phyloP scores from a whole-genome alignment of 805 yeast species.

The Starmera pachycereana region DNA sequence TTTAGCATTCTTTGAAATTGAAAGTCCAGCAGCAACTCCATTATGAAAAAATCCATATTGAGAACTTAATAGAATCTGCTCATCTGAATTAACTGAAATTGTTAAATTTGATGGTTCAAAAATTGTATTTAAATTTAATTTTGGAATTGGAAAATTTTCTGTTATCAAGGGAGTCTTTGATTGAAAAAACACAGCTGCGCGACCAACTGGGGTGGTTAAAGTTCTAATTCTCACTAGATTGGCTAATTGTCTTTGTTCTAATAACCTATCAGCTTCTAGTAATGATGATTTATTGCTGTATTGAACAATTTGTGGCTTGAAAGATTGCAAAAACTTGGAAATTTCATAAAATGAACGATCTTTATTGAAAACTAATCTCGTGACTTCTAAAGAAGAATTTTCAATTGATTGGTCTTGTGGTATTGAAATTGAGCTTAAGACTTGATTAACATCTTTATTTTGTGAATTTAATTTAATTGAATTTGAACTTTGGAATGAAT shows the following conservation, averaged over 20 bases:
- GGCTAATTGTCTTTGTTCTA: slow-evolving; percentile 49
- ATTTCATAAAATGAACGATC: slow-evolving; percentile 78
- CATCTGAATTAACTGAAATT: slow-evolving; percentile 45
- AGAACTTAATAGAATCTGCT: slow-evolving; percentile 35
- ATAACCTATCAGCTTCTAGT: slow-evolving; percentile 46
- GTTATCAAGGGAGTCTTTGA: slow-evolving; percentile 72
- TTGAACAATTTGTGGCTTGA: slow-evolving; percentile 48
- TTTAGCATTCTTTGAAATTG: slow-evolving; percentile 54
- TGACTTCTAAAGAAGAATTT: slow-evolving; percentile 56
- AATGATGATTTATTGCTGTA: slow-evolving; percentile 16
- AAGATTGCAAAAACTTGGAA: slow-evolving; percentile 59
- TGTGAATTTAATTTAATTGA: slow-evolving; percentile 4
- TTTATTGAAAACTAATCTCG: slow-evolving; percentile 59
- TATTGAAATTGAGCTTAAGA: slow-evolving; percentile 28
- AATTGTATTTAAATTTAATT: slow-evolving; percentile 55
- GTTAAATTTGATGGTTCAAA: slow-evolving; percentile 60
- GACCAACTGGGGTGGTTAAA: slow-evolving; percentile 64
- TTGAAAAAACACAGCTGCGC: slow-evolving; percentile 62
- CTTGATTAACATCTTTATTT: slow-evolving; percentile 32
- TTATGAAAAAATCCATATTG: slow-evolving; percentile 90
- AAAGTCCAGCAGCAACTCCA: slow-evolving; percentile 82
- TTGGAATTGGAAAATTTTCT: slow-evolving; percentile 74
- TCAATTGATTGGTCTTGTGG: slow-evolving; percentile 44
- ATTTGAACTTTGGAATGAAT: neutral
- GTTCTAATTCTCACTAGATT: slow-evolving; percentile 59